phyloP scores from a whole-genome alignment of 768 basidiomycete species.

The Amanita muscaria region DNA sequence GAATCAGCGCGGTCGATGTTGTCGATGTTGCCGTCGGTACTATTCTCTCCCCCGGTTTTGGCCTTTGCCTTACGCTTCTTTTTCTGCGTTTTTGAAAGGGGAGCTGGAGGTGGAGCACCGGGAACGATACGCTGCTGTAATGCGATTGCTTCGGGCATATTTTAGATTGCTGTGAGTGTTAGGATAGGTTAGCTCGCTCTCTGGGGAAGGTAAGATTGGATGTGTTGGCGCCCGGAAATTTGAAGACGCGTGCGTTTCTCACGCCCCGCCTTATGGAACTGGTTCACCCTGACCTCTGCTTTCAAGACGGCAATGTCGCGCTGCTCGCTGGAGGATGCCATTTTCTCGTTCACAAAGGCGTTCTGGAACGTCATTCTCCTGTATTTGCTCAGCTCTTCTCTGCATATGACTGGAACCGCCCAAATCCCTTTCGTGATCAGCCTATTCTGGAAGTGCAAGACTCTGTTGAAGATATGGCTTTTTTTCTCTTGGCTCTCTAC shows the following conservation, averaged over 20 bases:
- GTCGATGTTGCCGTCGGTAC: background rate
- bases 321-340: conserved; percentile 44
- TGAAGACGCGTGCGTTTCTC: conserved; percentile 1
- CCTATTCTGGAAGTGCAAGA: conserved; percentile 50
- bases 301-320: conserved; percentile 63
- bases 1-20: conserved; percentile 29
- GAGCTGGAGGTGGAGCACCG: conserved; percentile 61
- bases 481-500: conserved; percentile 57
- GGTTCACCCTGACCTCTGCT: conserved; percentile 46
- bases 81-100: conserved; percentile 55
- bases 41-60: conserved; percentile 31
- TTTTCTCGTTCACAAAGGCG: conserved; percentile 62
- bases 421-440: conserved; percentile 42
- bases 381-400: conserved; percentile 36
- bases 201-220: background rate
- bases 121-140: conserved; percentile 50
- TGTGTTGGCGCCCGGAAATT: background rate
- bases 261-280: background rate
- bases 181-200: conserved; percentile 22
- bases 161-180: conserved; percentile 12
- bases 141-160: conserved; percentile 30
- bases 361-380: conserved; percentile 55
- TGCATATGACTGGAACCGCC: conserved; percentile 18
- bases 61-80: conserved; percentile 55
- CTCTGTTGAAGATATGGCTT: conserved; percentile 43